Percentiles rank a stretch among this genome's conserved stretches.
phyloP scores from a whole-genome alignment of 208 protist species.

The Acanthamoeba divionensis region DNA sequence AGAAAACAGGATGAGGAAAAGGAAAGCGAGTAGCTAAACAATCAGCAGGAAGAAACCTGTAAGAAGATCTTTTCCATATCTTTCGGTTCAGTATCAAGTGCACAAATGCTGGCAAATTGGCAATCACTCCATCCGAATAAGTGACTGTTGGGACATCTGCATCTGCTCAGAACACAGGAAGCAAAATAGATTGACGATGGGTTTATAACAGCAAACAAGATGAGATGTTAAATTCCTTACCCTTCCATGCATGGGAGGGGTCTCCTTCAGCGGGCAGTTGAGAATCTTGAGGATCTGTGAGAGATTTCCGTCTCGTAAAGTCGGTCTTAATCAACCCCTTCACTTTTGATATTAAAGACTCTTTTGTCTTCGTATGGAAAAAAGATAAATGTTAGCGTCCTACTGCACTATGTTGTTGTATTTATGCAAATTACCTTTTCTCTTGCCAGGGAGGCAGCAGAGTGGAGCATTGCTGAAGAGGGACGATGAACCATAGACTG shows the following conservation, averaged over 20 bases:
- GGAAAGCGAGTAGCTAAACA: no score
- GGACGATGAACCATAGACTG: neutral
- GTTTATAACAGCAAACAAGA: no score
- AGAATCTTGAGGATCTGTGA: no score
- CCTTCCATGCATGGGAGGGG: no score
- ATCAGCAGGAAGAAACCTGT: no score
- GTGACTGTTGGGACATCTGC: neutral
- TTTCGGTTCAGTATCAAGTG: conserved; percentile 38
- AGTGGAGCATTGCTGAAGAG: no score
- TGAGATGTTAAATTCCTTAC: no score
- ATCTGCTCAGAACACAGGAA: no score
- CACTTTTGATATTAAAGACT: conserved; percentile 6
- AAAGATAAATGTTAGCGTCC: neutral
- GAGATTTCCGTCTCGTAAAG: neutral
- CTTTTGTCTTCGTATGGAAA: neutral
- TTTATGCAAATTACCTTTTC: neutral
- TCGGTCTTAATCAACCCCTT: neutral
- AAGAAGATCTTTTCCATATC: neutral
- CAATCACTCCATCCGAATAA: conserved; percentile 1
- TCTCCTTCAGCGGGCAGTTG: no score
- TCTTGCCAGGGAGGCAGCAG: neutral
- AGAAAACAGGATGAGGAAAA: no score
- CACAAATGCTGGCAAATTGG: conserved; percentile 27
- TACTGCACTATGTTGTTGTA: no score
- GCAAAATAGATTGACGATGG: no score